Conservation (phyloP, 805 yeast genomes). For the Kluyveromyces wickerhamii region DNA sequence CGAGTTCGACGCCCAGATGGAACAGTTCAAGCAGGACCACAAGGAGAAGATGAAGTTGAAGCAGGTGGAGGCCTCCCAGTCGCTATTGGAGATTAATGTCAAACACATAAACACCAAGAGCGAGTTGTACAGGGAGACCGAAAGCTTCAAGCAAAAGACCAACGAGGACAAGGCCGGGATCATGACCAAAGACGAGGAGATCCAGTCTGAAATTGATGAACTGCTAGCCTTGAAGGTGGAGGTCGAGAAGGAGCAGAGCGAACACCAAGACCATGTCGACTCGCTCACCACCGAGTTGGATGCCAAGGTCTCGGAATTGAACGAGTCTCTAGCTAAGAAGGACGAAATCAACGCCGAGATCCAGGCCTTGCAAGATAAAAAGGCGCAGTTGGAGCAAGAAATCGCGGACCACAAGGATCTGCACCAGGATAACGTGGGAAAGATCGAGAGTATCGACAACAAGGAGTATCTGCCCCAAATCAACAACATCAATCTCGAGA, state of each 20-base stretch:
- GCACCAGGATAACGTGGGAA: slow-evolving; percentile 13
- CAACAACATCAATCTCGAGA: slow-evolving; percentile 18
- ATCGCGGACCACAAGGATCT: slow-evolving; percentile 12
- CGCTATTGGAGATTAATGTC: slow-evolving; percentile 18
- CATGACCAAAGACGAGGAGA: slow-evolving; percentile 15
- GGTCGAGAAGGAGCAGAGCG: slow-evolving; percentile 15
- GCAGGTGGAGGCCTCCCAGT: slow-evolving; percentile 17
- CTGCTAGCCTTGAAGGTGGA: slow-evolving; percentile 15
- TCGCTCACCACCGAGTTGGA: slow-evolving; percentile 21
- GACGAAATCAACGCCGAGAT: slow-evolving; percentile 17
- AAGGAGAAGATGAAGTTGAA: slow-evolving; percentile 20
- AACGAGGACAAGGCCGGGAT: slow-evolving; percentile 19
- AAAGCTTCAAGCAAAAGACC: slow-evolving; percentile 20
- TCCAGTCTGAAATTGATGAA: slow-evolving; percentile 23
- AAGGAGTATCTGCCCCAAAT: slow-evolving; percentile 21
- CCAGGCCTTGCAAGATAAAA: slow-evolving; percentile 12
- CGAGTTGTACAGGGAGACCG: slow-evolving; percentile 22
- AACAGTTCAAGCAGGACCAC: slow-evolving; percentile 17
- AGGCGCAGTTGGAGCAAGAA: slow-evolving; percentile 14
- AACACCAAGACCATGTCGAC: slow-evolving; percentile 16
- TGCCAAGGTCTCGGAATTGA: slow-evolving; percentile 21
- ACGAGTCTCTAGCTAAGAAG: slow-evolving; percentile 16
- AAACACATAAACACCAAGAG: slow-evolving; percentile 16
- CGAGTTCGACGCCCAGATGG: slow-evolving; percentile 16
- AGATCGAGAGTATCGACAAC: slow-evolving; percentile 15